Evolutionary conservation across 2,329 filamentous ascomycete species (phyloP).

Genomic region (Exophiala bonariae): DNA sequence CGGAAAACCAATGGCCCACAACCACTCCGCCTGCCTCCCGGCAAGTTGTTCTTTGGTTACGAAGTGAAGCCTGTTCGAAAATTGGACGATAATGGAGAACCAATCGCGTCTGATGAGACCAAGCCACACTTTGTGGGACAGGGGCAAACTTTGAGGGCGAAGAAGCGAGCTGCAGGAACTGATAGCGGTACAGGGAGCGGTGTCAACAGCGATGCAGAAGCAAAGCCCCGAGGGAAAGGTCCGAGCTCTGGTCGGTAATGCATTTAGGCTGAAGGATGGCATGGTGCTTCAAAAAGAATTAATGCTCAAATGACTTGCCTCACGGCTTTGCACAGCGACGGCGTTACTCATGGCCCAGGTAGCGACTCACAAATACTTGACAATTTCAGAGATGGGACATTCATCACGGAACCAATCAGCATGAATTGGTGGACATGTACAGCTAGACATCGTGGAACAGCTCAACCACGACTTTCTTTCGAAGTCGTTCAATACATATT

Average conservation of each 20-base stretch:
- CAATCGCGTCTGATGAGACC: conserved; percentile 60
- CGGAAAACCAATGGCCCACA: conserved; percentile 74
- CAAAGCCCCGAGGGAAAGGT: conserved; percentile 12
- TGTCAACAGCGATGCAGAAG: conserved; percentile 36
- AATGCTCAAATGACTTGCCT: background rate
- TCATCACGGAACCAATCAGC: too few species aligned
- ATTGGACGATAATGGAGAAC: conserved; percentile 67
- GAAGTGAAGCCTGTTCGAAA: conserved; percentile 86
- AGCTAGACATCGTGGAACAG: too few species aligned
- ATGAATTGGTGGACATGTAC: too few species aligned
- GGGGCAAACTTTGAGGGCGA: conserved; percentile 76
- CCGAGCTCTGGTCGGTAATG: background rate
- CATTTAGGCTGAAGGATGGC: too few species aligned
- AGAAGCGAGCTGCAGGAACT: conserved; percentile 60
- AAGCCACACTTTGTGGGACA: conserved; percentile 79
- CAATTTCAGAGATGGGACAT: too few species aligned
- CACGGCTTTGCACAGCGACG: too few species aligned
- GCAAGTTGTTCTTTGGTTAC: conserved; percentile 96
- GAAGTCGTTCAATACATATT: too few species aligned
- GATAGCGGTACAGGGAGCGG: conserved; percentile 35
- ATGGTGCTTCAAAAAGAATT: background rate
- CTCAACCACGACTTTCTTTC: too few species aligned
- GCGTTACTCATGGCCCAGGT: too few species aligned
- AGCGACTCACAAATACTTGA: too few species aligned
- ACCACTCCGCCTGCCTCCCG: conserved; percentile 77